Evolutionary conservation across 805 yeast species (phyloP), one percentile per base, ranked within the genome.

Genomic region (Saccharomycopsis amapae): DNA sequence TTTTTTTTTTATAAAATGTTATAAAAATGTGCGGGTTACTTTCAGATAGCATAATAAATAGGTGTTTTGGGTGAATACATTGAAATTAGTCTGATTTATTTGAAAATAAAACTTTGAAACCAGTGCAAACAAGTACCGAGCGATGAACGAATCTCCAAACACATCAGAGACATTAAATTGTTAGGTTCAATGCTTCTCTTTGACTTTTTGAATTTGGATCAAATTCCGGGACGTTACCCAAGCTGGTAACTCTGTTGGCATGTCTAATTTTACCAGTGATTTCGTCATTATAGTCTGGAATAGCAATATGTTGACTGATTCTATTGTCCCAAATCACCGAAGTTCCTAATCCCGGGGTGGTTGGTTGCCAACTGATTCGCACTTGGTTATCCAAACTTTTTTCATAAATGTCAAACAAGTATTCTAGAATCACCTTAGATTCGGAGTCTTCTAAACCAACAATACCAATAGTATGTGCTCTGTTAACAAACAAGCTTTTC

Each of bases 241-340:
- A 65, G 1, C 79, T 59, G 1, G 76, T 72, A 26, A 71, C 75
- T 54, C 81, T 71, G 9, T 73, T 70, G 31, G 76, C 80, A 51
- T 71, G 76, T 56, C 75, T 61, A 9, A 42, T 64, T 69, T 38
- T 56, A 42, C 7, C 57, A 62, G 51, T 70, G 74, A 58, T 72
- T 71, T 6, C 9, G 32, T 38, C 41, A 25, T 25, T 38, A 15
- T 38, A 38, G 53, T 73, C 79, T 62, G 69, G 65, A n/a, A 74
- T 68, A 10, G 79, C 78, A 47, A 64, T 62, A 62, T 78, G 85
- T 46, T 68, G 68, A 20, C 76, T 65, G 44, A 73, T 56, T 58
- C 82, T 64, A 65, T 77, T 78, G 55, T 78, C 82, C 81, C 82
- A 77, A 31, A 76, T 55, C 5, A 78, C 81, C 33, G 76, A 64